phyloP scores from a whole-genome alignment of 306 rosid species.

The Phaseolus lunatus region DNA sequence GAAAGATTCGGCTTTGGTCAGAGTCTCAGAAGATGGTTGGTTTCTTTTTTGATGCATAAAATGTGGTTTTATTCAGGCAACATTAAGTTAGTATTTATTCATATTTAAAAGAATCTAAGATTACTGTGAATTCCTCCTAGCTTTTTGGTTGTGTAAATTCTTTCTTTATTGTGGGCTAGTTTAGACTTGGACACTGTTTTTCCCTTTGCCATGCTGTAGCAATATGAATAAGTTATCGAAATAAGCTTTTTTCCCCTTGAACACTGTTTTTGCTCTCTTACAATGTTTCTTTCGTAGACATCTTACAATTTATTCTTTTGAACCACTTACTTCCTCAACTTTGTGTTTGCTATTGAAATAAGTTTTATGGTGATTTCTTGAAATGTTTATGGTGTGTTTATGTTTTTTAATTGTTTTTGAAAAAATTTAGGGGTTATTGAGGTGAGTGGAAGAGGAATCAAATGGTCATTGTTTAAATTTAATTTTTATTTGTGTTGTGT shows the following conservation, averaged over 20 bases:
- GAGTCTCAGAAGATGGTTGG: slow-evolving; percentile 87
- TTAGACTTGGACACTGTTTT: background rate
- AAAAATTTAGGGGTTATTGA: background rate
- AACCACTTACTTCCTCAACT: background rate
- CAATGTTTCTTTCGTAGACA: too few relatives aligned
- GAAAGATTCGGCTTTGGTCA: slow-evolving; percentile 60
- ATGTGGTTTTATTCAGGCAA: background rate
- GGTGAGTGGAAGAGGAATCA: background rate
- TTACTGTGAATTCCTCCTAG: background rate
- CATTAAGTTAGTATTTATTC: background rate
- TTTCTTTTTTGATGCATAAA: background rate
- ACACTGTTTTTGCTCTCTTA: too few relatives aligned
- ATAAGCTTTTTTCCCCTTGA: too few relatives aligned
- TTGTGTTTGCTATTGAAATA: background rate
- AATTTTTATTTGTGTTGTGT: background rate
- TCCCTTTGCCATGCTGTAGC: background rate
- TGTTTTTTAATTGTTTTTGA: background rate
- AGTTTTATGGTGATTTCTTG: background rate
- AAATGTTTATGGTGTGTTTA: background rate
- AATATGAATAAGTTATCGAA: too few relatives aligned
- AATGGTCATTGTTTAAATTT: background rate
- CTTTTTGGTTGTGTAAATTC: background rate
- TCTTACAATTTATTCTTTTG: background rate
- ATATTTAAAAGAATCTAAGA: background rate
- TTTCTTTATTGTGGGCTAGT: background rate